Evolutionary conservation across 257 asterid genomes (phyloP), one percentile per base, ranked within the genome.

Genomic region (Gentiana macrophylla): DNA sequence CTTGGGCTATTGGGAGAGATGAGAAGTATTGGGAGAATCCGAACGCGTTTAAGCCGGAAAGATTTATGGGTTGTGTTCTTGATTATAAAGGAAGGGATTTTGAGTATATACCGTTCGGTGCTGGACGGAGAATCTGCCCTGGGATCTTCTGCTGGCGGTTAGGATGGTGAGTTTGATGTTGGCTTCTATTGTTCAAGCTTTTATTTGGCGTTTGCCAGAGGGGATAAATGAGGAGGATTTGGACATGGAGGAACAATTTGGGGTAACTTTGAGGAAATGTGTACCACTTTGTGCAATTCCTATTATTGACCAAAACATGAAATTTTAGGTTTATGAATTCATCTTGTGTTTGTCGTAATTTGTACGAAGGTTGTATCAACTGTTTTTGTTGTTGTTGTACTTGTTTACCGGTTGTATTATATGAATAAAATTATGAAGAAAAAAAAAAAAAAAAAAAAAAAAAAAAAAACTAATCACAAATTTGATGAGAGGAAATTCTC

Each of bases 61-160:
- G 67, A 49, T 63, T 53, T 13, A 7, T 53, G 1, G 60, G 48
- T 8, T 8, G 32, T 3, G 67, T 32, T 9, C 12, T 54, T 11
- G 61, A 55, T 46, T 53, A 41, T 34, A 55, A 55, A 46, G 67
- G 67, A 0, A 35, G 54, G 46, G 47, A 63, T 55, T 62, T 62
- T 6, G 60, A 62, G 60, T 62, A 52, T 9, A 52, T 62, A 13
- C 67, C 67, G 0, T 62, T 53, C 35, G 67, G 67, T 10, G 61
- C 67, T 4, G 67, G 67, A 12, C 47, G 67, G 12, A 54, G 67
- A 45, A 63, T 53, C 54, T 63, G 67, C 32, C 67, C 67, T 0
- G 61, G 67, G 1, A 46, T 63, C n/a, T n/a, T 49, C 67, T 61
- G 2, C 44, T 63, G 49, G 67, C 67, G 0, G 13, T 63, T 10